Evolutionary conservation across 2,329 filamentous ascomycete species (phyloP), one percentile per base, ranked within the genome.

Genomic region (Sporothrix schenckii): DNA sequence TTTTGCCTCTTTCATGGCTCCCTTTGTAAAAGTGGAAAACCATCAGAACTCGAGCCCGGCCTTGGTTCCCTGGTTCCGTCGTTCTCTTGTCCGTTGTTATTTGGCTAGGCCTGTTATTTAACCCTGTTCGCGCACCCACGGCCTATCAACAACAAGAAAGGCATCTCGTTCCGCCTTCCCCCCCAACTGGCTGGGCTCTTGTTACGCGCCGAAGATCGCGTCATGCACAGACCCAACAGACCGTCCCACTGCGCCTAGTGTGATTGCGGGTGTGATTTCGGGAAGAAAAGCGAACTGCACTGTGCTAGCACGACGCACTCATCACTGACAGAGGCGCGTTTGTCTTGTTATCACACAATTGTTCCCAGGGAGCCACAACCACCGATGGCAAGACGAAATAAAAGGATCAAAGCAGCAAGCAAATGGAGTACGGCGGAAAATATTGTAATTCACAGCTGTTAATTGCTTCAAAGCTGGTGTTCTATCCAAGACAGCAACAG

Each of bases 161-260:
- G 60, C 21, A 30, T 49, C 39, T 39, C 13, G 14, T 65, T 27
- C 60, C 21, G 61, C 9, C 5, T 5, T 2, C 7, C 34, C 24
- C 61, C 30, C 63, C 44, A 53, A 63, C n/a, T 47, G 39, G 58
- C 58, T 47, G 39, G 39, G 58, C 58, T 21, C 39, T 47, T 41
- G 65, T 56, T 54, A 67, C 65, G 65, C 65, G 65, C 65, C 50
- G 65, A 67, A 27, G 34, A 54, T 67, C 65, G 65, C 65, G 50
- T 67, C 65, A 44, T 67, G 50, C 65, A 54, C 50, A 67, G 50
- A 67, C 50, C 27, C 34, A 65, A 27, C 24, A 65, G 60, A 50
- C 65, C 65, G 4, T 34, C 49, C 49, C 63, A 54, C 54, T 34
- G 30, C 65, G 54, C 65, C 65, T 14, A n/a, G 30, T 53, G 63